Evolutionary conservation across 805 yeast genomes (phyloP), one percentile per base, ranked within the genome.

Genomic region (Yarrowia sp.): DNA sequence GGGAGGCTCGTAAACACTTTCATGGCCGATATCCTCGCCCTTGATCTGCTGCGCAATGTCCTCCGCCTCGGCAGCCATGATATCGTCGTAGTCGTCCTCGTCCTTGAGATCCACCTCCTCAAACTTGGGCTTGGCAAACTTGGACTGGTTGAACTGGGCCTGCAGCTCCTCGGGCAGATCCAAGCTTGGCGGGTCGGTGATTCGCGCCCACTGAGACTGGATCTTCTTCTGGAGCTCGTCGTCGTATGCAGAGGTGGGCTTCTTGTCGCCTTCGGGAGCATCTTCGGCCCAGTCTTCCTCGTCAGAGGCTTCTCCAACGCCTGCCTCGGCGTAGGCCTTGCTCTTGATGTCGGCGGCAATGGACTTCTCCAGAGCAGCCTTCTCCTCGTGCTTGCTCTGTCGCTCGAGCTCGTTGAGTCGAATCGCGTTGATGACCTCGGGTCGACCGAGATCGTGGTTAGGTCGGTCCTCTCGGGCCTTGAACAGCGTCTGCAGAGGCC

Each of bases 51-150:
- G 33, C 14, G 3, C 33, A 10, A 13, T 4, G 5, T 51, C 59
- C 18, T 33, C 59, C 2, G 35, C 44, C 5, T 19, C 58, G 7
- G 58, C 58, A 55, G 47, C 61, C 46, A 55, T 38, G 16, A 39
- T 29, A 6, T 55, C 61, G 31, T 55, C 61, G 29, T 55, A 55
- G 14, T 55, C 47, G 18, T 55, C 61, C 5, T 55, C 61, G n/a
- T 55, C 61, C 10, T n/a, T n/a, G 14, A 55, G 47, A 29, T 55
- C 61, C 19, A 55, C 61, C 36, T 38, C 47, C 29, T 55, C 61
- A 29, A 39, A 19, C 18, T 27, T 22, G 33, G 47, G 47, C 29
- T 19, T 31, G 18, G 24, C 35, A 24, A 51, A 35, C 9, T 27
- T 24, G 31, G 31, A n/a, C 44, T 27, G 16, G 47, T 39, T n/a